Evolutionary conservation across 164 flowering plant genomes (phyloP).

Genomic region (Piper longum): DNA sequence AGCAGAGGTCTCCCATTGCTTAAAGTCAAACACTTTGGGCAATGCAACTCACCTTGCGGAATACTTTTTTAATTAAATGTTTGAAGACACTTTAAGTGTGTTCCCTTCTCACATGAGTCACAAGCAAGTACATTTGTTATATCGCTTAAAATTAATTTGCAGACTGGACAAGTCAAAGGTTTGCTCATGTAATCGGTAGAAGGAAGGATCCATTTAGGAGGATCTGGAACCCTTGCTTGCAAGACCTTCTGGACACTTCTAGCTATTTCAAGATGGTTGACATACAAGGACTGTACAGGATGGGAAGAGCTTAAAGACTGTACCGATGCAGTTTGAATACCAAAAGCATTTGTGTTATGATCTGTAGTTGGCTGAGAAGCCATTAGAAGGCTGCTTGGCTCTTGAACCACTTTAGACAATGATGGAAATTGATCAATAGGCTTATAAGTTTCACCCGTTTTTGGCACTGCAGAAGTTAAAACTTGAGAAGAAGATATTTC

Average conservation of each 20-base stretch:
- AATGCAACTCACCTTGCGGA: conserved; percentile 85
- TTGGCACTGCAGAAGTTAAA: conserved; percentile 22
- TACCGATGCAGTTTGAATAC: conserved; percentile 26
- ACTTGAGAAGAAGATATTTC: conserved; percentile 37
- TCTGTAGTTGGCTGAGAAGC: conserved; percentile 30
- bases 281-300: conserved; percentile 23
- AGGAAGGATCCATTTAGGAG: conserved; percentile 71
- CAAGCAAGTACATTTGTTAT: conserved; percentile 69
- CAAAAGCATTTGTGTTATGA: conserved; percentile 26
- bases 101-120: conserved; percentile 91
- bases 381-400: conserved; percentile 15
- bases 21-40: conserved; percentile 50
- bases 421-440: conserved; percentile 16
- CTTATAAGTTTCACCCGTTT: conserved; percentile 33
- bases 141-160: conserved; percentile 45
- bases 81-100: conserved; percentile 71
- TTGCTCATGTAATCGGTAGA: conserved; percentile 84
- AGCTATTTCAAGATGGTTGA: conserved; percentile 53
- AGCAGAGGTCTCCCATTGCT: conserved; percentile 83
- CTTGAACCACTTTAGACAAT: conserved; percentile 28
- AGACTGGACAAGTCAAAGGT: conserved; percentile 61
- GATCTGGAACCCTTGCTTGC: conserved; percentile 45
- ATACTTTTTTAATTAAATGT: conserved; percentile 43
- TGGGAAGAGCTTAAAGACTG: conserved; percentile 24
- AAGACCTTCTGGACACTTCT: conserved; percentile 59